phyloP scores from a whole-genome alignment of 176 grass and related monocot species.

The Dactylis glomerata region DNA sequence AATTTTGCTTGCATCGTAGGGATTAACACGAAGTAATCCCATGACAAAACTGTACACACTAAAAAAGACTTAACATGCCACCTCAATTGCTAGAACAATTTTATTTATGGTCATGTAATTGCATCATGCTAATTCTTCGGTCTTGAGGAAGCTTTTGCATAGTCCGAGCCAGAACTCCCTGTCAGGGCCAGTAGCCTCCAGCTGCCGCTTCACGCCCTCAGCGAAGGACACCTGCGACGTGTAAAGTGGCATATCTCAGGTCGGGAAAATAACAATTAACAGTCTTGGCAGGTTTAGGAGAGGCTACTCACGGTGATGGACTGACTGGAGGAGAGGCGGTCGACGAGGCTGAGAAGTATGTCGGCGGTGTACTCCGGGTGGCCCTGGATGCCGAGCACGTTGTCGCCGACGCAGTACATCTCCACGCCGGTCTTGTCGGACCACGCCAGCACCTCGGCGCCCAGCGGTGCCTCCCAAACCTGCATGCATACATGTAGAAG shows the following conservation, averaged over 20 bases:
- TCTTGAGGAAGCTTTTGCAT: conserved; percentile 84
- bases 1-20: neutral
- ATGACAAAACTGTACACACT: neutral
- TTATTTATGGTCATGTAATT: neutral
- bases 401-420: conserved; percentile 65
- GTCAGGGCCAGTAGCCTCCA: conserved; percentile 65
- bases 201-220: conserved; percentile 45
- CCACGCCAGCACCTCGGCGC: conserved; percentile 64
- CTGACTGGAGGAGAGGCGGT: too few species aligned
- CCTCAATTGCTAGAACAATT: neutral
- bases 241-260: neutral
- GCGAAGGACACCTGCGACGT: conserved; percentile 33
- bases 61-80: neutral
- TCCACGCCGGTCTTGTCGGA: conserved; percentile 68
- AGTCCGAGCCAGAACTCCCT: conserved; percentile 68
- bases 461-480: conserved; percentile 72
- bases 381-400: too few species aligned
- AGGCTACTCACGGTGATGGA: conserved; percentile 49
- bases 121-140: conserved; percentile 16
- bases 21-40: neutral
- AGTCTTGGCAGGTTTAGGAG: too few species aligned
- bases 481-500: conserved; percentile 13
- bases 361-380: too few species aligned
- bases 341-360: too few species aligned
- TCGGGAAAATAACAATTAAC: too few species aligned